Base-by-base conservation (phyloP, 2,329 filamentous ascomycete species). In the Cercospora sesami region DNA sequence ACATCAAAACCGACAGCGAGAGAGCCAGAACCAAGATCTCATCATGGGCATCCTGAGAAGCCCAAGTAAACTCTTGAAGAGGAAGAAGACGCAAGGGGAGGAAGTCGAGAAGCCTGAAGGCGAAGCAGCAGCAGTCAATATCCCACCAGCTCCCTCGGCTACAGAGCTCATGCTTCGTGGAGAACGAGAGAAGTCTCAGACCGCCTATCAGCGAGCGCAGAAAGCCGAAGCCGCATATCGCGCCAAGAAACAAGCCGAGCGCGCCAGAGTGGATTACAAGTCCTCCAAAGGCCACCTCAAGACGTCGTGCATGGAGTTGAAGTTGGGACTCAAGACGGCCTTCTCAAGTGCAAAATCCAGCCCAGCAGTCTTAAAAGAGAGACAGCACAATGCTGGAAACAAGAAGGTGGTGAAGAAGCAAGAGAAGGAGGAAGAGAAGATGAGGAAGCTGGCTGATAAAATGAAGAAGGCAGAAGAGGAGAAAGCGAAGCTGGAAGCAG, bases 201-300 rank as follows among this genome's bases (percentile, higher is more conserved):
- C 48, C 0, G 67, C 66, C 5, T 64, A 67, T 36, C 53, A 57
- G 10, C 63, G 64, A 48, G 69, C 69, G 7, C 53, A 69, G 16
- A 68, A 68, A 28, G 69, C 69, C 10, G 69, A 71, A 51, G 45
- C 65, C 4, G 64, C 60, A 36, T 69, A 69, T 31, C 69, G 69
- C 57, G 62, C 63, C 7, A 67, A 67, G 33, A 64, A 63, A 8
- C 30, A 68, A 8, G 69, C 69, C 16, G 61, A 66, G 14, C 61
- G 64, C 14, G 67, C 69, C 21, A 53, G 69, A n/a, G 64, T 28
- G 5, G 67, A 71, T 26, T 67, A 67, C 39, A 48, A 68, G 10
- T 64, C 67, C 8, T 64, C 69, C 53, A 71, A 68, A 36, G 63
- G 63, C 9, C 69, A 71, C 33, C 30, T 71, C 60, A 69, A 69